Conservation (phyloP, 2,329 filamentous ascomycete species). For the Aspergillus amoenus region DNA sequence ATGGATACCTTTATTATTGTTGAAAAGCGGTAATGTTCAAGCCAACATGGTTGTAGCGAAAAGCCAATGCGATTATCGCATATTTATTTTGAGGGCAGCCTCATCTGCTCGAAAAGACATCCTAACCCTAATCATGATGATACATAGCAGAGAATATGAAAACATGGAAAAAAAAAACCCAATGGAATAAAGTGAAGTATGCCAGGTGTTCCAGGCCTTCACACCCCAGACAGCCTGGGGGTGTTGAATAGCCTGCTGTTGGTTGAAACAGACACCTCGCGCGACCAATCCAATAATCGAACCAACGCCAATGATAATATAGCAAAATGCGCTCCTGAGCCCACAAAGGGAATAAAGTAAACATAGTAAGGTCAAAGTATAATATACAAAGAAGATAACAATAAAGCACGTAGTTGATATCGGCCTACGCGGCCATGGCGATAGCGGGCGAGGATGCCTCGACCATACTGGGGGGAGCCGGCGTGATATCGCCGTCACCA, state of each 20-base stretch:
- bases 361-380: constrained; percentile 16
- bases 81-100: background rate
- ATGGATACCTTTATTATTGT: too few species aligned
- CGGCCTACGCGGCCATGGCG: constrained; percentile 37
- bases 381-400: constrained; percentile 26
- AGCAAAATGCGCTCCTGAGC: constrained; percentile 8
- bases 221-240: background rate
- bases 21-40: background rate
- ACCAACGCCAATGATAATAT: constrained; percentile 9
- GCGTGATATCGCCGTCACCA: constrained; percentile 49
- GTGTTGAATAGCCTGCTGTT: background rate
- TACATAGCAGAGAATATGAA: constrained; percentile 1
- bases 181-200: background rate
- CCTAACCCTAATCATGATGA: constrained; percentile 1
- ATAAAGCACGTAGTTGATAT: background rate
- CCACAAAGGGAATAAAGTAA: constrained; percentile 2
- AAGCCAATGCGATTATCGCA: background rate
- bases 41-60: background rate
- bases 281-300: constrained; percentile 12
- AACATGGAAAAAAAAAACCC: background rate
- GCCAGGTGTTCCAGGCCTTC: background rate
- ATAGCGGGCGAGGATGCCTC: constrained; percentile 54
- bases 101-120: background rate
- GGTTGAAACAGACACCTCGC: background rate
- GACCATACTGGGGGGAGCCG: constrained; percentile 45